These are phyloP conservation scores for Arthonia radiata DNA, from an alignment of 495 filamentous ascomycete genomes.

Conservation along the genomic window DNA sequence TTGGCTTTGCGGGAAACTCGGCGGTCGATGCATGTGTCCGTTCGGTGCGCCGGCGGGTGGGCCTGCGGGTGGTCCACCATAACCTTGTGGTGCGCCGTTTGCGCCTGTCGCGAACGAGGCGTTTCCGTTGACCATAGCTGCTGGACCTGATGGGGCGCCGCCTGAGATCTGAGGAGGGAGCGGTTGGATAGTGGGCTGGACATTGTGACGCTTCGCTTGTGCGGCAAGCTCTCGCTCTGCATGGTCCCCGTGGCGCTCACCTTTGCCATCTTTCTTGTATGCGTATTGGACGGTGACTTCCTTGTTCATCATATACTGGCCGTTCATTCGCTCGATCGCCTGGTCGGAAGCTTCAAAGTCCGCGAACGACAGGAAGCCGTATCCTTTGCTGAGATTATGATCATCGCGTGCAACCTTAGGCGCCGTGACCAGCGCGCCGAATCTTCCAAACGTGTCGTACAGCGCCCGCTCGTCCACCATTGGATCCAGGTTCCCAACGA, in stretches of 20 bases:
- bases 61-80: slow-evolving; percentile 11
- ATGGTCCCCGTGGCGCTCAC: slow-evolving; percentile 83
- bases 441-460: slow-evolving; percentile 92
- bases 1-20: slow-evolving; percentile 5
- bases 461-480: slow-evolving; percentile 91
- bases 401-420: slow-evolving; percentile 92
- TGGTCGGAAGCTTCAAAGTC: slow-evolving; percentile 89
- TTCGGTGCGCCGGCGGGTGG: background rate
- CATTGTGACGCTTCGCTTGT: slow-evolving; percentile 84
- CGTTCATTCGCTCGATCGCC: slow-evolving; percentile 80
- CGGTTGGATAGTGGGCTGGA: slow-evolving; percentile 42
- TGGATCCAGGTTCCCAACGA: slow-evolving; percentile 84
- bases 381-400: slow-evolving; percentile 74
- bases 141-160: slow-evolving; percentile 17
- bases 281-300: slow-evolving; percentile 90
- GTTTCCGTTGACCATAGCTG: slow-evolving; percentile 33
- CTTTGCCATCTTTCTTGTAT: slow-evolving; percentile 98
- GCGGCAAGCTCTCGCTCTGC: slow-evolving; percentile 82
- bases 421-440: slow-evolving; percentile 57
- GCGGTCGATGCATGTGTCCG: slow-evolving; percentile 1
- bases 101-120: slow-evolving; percentile 18
- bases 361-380: slow-evolving; percentile 86
- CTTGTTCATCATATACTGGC: slow-evolving; percentile 93
- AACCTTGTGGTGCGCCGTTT: slow-evolving; percentile 9
- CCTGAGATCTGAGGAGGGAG: slow-evolving; percentile 23